Base-by-base conservation (phyloP, 352 stramenopile genomes). In the Pythium folliculosum region DNA sequence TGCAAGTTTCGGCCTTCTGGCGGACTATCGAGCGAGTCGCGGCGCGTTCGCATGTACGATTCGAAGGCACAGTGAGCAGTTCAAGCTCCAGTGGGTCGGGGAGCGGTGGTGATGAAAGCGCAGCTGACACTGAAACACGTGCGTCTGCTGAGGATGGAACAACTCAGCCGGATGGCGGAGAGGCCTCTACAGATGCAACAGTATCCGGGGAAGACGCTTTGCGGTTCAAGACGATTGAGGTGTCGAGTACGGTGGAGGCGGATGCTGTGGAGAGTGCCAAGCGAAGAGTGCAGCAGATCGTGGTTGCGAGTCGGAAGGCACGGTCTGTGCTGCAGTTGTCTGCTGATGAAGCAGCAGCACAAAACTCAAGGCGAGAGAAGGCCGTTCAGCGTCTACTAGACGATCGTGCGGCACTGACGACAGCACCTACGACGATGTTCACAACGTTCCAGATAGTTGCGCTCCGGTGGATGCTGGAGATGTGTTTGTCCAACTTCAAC, bases 21-120 rank as follows among this genome's bases (percentile, higher is more conserved):
- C 78, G 86, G 8, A 89, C 86, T 6, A 92, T 96, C 70, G 88
- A 96, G 71, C 78, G 88, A 5, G 92, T 92, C 59, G 88, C 88
- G 50, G 84, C 88, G 14, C 76, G 88, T 5, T 92, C 87, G n/a
- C 71, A 84, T 48, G 81, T 89, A 19, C 78, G 88, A 2, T 88
- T 94, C 55, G 86, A 94, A 66, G 67, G 62, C 5, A 53, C 53
- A 37, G 60, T 30, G 32, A 52, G 52, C 5, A 27, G 38, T 25
- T 32, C 22, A 35, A 59, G 40, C 22, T 22, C 19, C 2, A 17
- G 32, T 53, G 45, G 48, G 17, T 47, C 10, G 22, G 61, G 37
- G n/a, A 17, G n/a, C 21, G 14, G 23, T 54, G 21, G 52, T 10
- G n/a, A n/a, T 9, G 52, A 48, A n/a, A 60, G 1, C 5, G 0